phyloP scores from a whole-genome alignment of 345 rosid species.

The Citrus mangshanensis region DNA sequence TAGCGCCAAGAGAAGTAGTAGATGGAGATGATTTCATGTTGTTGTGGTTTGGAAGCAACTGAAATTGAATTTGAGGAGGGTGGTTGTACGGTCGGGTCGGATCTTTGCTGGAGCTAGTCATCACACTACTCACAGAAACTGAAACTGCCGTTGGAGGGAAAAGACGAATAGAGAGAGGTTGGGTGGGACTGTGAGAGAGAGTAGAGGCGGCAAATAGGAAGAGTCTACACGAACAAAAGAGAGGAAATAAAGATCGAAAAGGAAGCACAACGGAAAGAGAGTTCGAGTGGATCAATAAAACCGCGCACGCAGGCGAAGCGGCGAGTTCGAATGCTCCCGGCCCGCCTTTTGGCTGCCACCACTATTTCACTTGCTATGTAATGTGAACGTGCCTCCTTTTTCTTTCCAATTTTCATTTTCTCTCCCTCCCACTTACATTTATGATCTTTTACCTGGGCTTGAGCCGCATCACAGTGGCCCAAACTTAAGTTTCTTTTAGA shows the following conservation, averaged over 20 bases:
- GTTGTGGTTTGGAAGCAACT: constrained; percentile 34
- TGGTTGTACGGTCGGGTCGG: constrained; percentile 23
- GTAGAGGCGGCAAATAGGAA: not conserved
- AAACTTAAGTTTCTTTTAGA: not conserved
- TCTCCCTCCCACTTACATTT: not conserved
- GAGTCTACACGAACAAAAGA: not conserved
- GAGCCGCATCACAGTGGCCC: not conserved
- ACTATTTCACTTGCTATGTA: no score
- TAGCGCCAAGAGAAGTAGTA: constrained; percentile 15
- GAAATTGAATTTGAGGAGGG: constrained; percentile 41
- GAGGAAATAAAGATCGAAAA: not conserved
- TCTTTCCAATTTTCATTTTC: not conserved
- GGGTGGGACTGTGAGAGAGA: not conserved
- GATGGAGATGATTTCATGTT: constrained; percentile 14
- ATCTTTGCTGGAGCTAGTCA: constrained; percentile 47
- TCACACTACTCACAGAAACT: not conserved
- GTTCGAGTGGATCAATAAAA: not conserved
- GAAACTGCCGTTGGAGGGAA: not conserved
- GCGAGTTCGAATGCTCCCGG: constrained; percentile 25
- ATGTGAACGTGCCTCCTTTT: not conserved
- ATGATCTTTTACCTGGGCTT: not conserved
- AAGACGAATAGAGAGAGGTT: not conserved
- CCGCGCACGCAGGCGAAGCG: not conserved
- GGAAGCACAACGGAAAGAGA: not conserved
- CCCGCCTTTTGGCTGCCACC: constrained; percentile 30